Evolutionary conservation across 2,329 filamentous ascomycete genomes (phyloP).

Genomic region (Nigrospora oryzae): DNA sequence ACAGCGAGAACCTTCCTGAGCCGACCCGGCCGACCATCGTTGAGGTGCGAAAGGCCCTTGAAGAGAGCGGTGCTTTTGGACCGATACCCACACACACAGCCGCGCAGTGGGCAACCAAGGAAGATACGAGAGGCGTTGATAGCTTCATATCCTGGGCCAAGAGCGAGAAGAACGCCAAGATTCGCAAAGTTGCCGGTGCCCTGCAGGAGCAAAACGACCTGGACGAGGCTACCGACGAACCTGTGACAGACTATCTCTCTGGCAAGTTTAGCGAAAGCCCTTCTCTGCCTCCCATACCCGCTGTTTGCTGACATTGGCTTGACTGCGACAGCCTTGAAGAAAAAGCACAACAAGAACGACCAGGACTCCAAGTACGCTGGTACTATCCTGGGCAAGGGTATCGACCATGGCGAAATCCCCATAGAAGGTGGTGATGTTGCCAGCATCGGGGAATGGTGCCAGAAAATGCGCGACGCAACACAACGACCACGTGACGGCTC

Average conservation of each 20-base stretch:
- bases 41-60: conserved; percentile 78
- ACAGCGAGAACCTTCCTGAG: conserved; percentile 53
- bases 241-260: conserved; percentile 57
- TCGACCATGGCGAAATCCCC: conserved; percentile 62
- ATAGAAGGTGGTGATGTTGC: conserved; percentile 70
- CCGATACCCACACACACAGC: conserved; percentile 61
- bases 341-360: conserved; percentile 83
- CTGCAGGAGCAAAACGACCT: conserved; percentile 26
- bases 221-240: conserved; percentile 34
- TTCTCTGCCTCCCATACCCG: not conserved
- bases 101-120: conserved; percentile 60
- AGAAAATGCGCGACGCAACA: conserved; percentile 25
- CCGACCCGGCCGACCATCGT: conserved; percentile 47
- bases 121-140: conserved; percentile 71
- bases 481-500: conserved; percentile 16
- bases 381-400: conserved; percentile 68
- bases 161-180: conserved; percentile 68
- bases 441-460: conserved; percentile 59
- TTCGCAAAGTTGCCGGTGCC: conserved; percentile 71
- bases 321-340: conserved; percentile 66
- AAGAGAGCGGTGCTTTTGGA: conserved; percentile 68
- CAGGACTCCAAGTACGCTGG: conserved; percentile 81
- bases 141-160: conserved; percentile 73
- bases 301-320: conserved; percentile 2
- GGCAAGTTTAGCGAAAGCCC: conserved; percentile 30